A percentile compares a stretch with the other conserved stretches of the same genome.
phyloP scores from a whole-genome alignment of 2,329 filamentous ascomycete genomes.

The Fusarium sp. region DNA sequence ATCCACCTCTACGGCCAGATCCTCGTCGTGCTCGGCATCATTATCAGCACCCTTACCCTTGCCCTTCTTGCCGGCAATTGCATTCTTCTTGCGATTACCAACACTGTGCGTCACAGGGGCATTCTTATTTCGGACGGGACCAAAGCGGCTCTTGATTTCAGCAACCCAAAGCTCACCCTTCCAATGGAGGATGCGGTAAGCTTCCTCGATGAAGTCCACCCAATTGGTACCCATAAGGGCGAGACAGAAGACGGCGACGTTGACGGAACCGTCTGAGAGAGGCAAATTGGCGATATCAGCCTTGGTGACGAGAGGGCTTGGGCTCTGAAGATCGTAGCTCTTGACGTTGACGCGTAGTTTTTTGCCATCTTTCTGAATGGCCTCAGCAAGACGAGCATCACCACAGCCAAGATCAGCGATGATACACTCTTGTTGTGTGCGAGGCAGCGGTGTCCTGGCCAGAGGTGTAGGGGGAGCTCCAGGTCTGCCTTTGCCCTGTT shows the following conservation, averaged over 20 bases:
- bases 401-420: constrained; percentile 95
- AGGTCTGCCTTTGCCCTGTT: constrained; percentile 50
- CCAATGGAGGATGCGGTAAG: constrained; percentile 89
- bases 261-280: constrained; percentile 78
- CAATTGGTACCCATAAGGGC: constrained; percentile 99
- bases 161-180: constrained; percentile 97
- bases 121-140: constrained; percentile 55
- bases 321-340: constrained; percentile 88
- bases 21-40: constrained; percentile 64
- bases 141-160: constrained; percentile 95
- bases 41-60: constrained; percentile 61
- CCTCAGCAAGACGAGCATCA: constrained; percentile 83
- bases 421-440: constrained; percentile 78
- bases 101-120: constrained; percentile 75
- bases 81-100: constrained; percentile 72
- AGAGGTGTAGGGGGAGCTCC: constrained; percentile 47
- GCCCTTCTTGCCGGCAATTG: constrained; percentile 59
- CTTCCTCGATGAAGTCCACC: constrained; percentile 96
- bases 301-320: constrained; percentile 81
- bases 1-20: constrained; percentile 79
- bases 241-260: constrained; percentile 94
- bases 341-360: constrained; percentile 80
- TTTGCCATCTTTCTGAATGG: constrained; percentile 72
- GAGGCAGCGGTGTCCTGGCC: constrained; percentile 70
- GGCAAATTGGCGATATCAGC: constrained; percentile 92